These are phyloP conservation scores for Pogostemon cablin DNA, from an alignment of 257 asterid species.

Conservation along the genomic window DNA sequence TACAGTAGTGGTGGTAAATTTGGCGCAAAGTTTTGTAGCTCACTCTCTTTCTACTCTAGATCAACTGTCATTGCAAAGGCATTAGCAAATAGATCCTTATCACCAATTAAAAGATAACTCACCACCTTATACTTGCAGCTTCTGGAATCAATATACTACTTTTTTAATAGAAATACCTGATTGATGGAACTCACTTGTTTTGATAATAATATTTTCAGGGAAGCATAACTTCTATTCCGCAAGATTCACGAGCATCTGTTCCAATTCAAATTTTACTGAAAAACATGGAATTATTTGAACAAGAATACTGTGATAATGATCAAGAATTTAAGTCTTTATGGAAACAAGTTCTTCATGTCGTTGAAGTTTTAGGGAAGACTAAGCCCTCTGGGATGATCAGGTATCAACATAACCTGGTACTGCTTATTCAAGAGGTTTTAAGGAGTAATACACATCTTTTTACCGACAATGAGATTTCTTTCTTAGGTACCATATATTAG, in stretches of 20 bases:
- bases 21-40: slow-evolving; percentile 2
- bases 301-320: slow-evolving; percentile 36
- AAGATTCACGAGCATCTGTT: slow-evolving; percentile 57
- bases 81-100: background rate
- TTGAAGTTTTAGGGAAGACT: slow-evolving; percentile 51
- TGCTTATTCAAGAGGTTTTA: slow-evolving; percentile 75
- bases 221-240: slow-evolving; percentile 62
- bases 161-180: background rate
- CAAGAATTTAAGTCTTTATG: slow-evolving; percentile 59
- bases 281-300: slow-evolving; percentile 40
- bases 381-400: slow-evolving; percentile 55
- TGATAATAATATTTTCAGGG: slow-evolving; percentile 58
- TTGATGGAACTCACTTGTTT: slow-evolving; percentile 23
- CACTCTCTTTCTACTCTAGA: slow-evolving; percentile 8
- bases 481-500: slow-evolving; percentile 55
- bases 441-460: slow-evolving; percentile 65
- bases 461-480: slow-evolving; percentile 64
- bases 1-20: background rate
- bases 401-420: slow-evolving; percentile 68
- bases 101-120: background rate
- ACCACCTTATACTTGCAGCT: slow-evolving; percentile 29
- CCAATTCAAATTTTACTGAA: slow-evolving; percentile 69
- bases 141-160: slow-evolving; percentile 11
- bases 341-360: slow-evolving; percentile 52
- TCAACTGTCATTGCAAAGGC: slow-evolving; percentile 19